Evolutionary conservation across 768 basidiomycete genomes (phyloP), one percentile per base, ranked within the genome.

Genomic region (Pisolithus microcarpus): DNA sequence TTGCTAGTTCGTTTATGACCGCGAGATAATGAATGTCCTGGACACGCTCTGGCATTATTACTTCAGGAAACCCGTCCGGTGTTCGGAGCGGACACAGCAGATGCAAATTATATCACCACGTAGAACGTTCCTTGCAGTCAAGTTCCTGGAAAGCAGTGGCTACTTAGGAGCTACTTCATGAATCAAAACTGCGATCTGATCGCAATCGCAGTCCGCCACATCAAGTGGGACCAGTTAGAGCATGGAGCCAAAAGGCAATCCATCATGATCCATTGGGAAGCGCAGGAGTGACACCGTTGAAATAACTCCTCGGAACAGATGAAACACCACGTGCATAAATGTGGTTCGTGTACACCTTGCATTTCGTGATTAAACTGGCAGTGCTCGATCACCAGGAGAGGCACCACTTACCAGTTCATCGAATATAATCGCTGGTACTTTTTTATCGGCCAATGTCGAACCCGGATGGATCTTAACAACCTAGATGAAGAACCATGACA

Each of bases 311-410:
- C 4, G 85, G 81, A 37, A 97, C 80, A 1, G 80, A 72, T 0
- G 93, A 94, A 10, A 95, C 94, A n/a, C 86, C 87, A 2, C 94
- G 83, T 2, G 93, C 94, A 59, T 94, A 98, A 38, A 90, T 83
- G 50, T 84, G 82, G 52, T 78, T 87, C 15, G 91, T 92, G 60
- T 84, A 82, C 44, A 91, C 74, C 87, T 90, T 30, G 9, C 6
- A 36, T 19, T 8, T 59, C n/a, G 18, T 31, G 3, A 52, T 47
- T 26, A 46, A 26, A 26, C 38, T 45, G 50, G n/a, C 31, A 38
- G 44, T 30, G 15, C 16, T 3, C 1, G 2, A 24, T 8, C 11
- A 19, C 6, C 16, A 36, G 8, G 11, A 5, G 18, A 2, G 42
- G 31, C 1, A 52, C 38, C 3, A 72, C 85, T 61, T 54, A 96